Evolutionary conservation across 192 early-diverging fungal genomes (phyloP).

Genomic region (Backusella parvicylindrica): DNA sequence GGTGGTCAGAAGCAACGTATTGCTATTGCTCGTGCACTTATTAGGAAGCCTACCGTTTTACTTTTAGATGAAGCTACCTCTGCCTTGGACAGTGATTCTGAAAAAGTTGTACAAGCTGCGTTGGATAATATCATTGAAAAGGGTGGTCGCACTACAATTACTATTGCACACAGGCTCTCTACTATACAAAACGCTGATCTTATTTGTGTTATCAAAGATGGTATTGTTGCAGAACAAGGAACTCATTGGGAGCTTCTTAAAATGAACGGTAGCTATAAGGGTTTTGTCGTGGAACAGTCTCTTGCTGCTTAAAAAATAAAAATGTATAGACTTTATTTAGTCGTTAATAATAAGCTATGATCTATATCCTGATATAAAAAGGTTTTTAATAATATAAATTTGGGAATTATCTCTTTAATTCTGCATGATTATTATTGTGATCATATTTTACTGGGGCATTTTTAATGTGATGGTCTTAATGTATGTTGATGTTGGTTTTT

Average conservation of each 20-base stretch:
- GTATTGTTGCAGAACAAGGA: constrained; percentile 67
- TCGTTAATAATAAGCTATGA: not conserved
- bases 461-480: not conserved
- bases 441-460: not conserved
- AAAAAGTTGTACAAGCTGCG: constrained; percentile 66
- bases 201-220: constrained; percentile 79
- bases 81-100: constrained; percentile 65
- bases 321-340: not conserved
- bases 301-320: constrained; percentile 17
- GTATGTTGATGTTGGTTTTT: too few species aligned
- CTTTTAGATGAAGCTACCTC: constrained; percentile 84
- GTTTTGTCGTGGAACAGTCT: constrained; percentile 62
- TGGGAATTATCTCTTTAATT: not conserved
- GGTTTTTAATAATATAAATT: not conserved
- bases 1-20: constrained; percentile 81
- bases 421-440: not conserved
- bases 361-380: not conserved
- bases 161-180: constrained; percentile 75
- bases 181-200: constrained; percentile 76
- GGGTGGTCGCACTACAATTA: constrained; percentile 65
- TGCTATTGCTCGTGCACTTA: constrained; percentile 83
- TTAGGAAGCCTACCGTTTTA: constrained; percentile 80
- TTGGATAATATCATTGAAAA: constrained; percentile 62
- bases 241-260: constrained; percentile 73
- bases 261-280: constrained; percentile 52